Percentiles rank a stretch among this genome's conserved stretches.
Conservation (phyloP, 2,329 filamentous ascomycete genomes). For the Chrysoporthe cubensis region DNA sequence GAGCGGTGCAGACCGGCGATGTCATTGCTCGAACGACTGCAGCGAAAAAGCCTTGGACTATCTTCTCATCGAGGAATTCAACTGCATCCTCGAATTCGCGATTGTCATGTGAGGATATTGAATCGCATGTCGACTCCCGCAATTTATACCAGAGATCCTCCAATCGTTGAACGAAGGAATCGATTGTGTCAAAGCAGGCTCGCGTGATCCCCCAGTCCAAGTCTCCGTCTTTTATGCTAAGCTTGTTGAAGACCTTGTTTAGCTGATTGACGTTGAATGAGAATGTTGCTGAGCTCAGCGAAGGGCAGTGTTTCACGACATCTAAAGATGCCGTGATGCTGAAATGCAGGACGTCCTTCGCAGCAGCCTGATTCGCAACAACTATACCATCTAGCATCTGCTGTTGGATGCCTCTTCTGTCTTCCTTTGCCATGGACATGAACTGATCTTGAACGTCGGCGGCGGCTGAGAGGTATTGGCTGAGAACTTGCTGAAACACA, state of each 20-base stretch:
- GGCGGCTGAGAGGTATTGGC: slow-evolving; percentile 61
- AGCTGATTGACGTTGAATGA: slow-evolving; percentile 56
- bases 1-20: background rate
- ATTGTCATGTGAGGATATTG: slow-evolving; percentile 34
- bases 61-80: slow-evolving; percentile 27
- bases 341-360: slow-evolving; percentile 56
- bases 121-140: slow-evolving; percentile 40
- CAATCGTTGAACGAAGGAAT: slow-evolving; percentile 50
- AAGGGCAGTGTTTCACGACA: slow-evolving; percentile 51
- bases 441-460: slow-evolving; percentile 61
- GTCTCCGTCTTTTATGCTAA: slow-evolving; percentile 46
- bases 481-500: slow-evolving; percentile 60
- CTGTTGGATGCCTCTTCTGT: slow-evolving; percentile 46
- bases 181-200: slow-evolving; percentile 50
- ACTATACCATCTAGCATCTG: slow-evolving; percentile 55
- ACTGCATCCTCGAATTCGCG: slow-evolving; percentile 53
- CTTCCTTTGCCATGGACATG: slow-evolving; percentile 51
- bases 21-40: slow-evolving; percentile 18
- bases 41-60: slow-evolving; percentile 21
- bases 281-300: slow-evolving; percentile 52
- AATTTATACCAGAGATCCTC: slow-evolving; percentile 45
- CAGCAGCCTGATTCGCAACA: slow-evolving; percentile 54
- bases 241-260: slow-evolving; percentile 54
- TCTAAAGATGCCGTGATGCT: slow-evolving; percentile 55
- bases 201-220: slow-evolving; percentile 55